Evolutionary conservation across 257 asterid genomes (phyloP).

Genomic region (Primulina huaijiensis): DNA sequence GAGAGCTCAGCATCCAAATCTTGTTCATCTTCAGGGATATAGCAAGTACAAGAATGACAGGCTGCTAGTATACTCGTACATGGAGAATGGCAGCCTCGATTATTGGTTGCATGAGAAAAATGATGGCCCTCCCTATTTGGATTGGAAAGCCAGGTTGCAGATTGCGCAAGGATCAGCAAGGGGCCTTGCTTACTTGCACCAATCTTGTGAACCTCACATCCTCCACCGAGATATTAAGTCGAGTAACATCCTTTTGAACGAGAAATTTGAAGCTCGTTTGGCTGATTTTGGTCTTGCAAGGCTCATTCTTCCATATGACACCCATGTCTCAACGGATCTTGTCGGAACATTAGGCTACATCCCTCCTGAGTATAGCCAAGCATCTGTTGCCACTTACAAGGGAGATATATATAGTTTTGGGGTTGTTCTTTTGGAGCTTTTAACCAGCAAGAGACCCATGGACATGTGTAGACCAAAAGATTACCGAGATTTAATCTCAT

Average conservation of each 20-base stretch:
- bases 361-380: slow-evolving; percentile 85
- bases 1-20: slow-evolving; percentile 68
- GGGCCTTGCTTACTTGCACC: slow-evolving; percentile 81
- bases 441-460: slow-evolving; percentile 84
- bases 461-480: slow-evolving; percentile 73
- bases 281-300: slow-evolving; percentile 91
- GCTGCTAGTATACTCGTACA: slow-evolving; percentile 67
- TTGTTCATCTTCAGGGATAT: slow-evolving; percentile 72
- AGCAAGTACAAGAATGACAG: slow-evolving; percentile 63
- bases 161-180: slow-evolving; percentile 68
- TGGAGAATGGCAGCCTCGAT: slow-evolving; percentile 92
- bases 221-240: slow-evolving; percentile 83
- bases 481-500: slow-evolving; percentile 57
- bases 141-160: slow-evolving; percentile 61
- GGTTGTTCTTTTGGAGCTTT: slow-evolving; percentile 84
- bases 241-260: slow-evolving; percentile 67
- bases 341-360: slow-evolving; percentile 92
- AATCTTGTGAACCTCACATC: slow-evolving; percentile 67
- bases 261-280: slow-evolving; percentile 63
- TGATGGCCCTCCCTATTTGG: slow-evolving; percentile 57
- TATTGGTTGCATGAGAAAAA: slow-evolving; percentile 72
- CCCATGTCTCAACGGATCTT: slow-evolving; percentile 80
- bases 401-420: slow-evolving; percentile 91
- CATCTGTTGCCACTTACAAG: slow-evolving; percentile 72
- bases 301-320: slow-evolving; percentile 69